Evolutionary conservation across 768 basidiomycete species (phyloP).

Genomic region (Pisolithus marmoratus): DNA sequence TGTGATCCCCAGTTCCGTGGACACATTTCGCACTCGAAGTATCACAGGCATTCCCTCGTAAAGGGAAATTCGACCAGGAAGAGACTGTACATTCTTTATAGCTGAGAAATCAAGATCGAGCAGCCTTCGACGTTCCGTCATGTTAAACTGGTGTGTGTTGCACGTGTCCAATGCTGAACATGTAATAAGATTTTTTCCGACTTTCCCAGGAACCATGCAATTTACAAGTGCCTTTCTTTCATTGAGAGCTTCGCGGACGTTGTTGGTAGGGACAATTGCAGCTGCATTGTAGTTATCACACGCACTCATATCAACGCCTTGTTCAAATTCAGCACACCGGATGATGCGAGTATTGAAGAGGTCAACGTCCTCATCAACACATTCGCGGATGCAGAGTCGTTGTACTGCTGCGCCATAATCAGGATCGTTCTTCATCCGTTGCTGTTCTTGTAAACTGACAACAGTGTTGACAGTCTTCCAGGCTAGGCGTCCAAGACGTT

Average conservation of each 20-base stretch:
- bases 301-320: neutral
- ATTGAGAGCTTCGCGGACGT: conserved; percentile 1
- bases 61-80: conserved; percentile 18
- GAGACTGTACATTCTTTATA: too few species aligned
- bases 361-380: neutral
- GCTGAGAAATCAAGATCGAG: fast-evolving
- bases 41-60: conserved; percentile 29
- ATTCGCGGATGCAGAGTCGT: neutral
- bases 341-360: neutral
- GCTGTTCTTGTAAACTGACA: neutral
- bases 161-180: neutral
- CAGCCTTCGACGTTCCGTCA: neutral
- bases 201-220: too few species aligned
- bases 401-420: neutral
- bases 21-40: conserved; percentile 18
- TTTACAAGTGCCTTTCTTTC: neutral
- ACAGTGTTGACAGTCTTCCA: neutral
- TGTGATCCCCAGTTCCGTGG: conserved; percentile 24
- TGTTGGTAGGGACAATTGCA: conserved; percentile 3
- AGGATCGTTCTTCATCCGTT: neutral
- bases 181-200: neutral
- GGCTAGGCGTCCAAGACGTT: neutral
- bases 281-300: neutral
- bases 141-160: neutral
- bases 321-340: neutral